Base-by-base conservation (phyloP, 2,329 filamentous ascomycete genomes). In the Beauveria caledonica region DNA sequence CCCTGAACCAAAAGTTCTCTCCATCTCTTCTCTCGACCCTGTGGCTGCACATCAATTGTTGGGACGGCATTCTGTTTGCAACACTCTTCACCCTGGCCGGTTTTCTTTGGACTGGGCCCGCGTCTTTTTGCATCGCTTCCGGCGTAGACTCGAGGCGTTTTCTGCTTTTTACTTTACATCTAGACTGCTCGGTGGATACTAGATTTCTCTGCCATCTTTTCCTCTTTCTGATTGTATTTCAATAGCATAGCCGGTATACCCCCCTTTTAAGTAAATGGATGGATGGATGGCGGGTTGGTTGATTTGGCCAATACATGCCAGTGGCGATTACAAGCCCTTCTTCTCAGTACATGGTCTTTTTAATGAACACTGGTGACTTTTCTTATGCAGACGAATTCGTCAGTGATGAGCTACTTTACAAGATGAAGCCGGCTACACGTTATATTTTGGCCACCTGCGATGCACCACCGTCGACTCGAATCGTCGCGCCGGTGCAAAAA, bases 401-500 rank as follows among this genome's bases (percentile, higher is more conserved):
- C 13, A 11, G 23, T 11, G 7, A 27, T 8, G 7, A 19, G 17
- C 27, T 33, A 11, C 6, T 15, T 51, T 6, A 7, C 9, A 40
- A 2, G 8, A 39, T 33, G 23, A 2, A 51, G 27, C 27, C 29
- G 6, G 5, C 29, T 25, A 17, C 19, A 10, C n/a, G 17, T 70
- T 64, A 83, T 64, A 82, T 69, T 68, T 79, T 81, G 19, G 75
- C 70, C 49, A 74, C 68, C 59, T 80, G 68, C 33, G 77, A 72
- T 23, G 75, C 71, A 2, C 84, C 84, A 2, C 85, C 85, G 68
- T 89, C 86, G 45, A 88, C 68, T 10, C 81, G 74, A 63, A 88
- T 83, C 3, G 82, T 83, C 17, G 85, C 84, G 3, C 86, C 86
- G 64, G 87, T 89, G 40, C 87, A 78, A 69, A 80, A 88, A 1